Evolutionary conservation across 192 early-diverging fungal species (phyloP).

Genomic region (Mortierella claussenii): DNA sequence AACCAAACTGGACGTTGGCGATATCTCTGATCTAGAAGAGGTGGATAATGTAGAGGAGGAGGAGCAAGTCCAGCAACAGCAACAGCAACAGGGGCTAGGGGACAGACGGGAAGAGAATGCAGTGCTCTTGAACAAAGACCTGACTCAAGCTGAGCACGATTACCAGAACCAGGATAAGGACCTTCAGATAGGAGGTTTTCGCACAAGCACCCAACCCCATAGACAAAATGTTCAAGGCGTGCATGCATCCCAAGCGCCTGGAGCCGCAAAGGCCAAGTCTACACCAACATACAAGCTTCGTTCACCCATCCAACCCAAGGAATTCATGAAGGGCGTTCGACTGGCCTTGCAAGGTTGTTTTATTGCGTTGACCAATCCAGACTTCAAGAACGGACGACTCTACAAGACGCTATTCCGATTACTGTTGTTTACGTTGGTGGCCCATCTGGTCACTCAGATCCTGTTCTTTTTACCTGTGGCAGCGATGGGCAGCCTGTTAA

Average conservation of each 20-base stretch:
- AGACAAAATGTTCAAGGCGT: conserved; percentile 41
- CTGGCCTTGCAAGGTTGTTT: conserved; percentile 57
- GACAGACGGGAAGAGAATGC: no score
- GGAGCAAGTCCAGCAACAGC: neutral
- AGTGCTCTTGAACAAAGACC: no score
- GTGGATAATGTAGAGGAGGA: neutral
- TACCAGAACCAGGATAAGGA: neutral
- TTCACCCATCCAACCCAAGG: conserved; percentile 47
- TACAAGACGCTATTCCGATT: conserved; percentile 54
- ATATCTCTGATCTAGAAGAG: conserved; percentile 25
- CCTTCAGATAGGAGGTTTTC: conserved; percentile 19
- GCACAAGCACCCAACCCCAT: neutral
- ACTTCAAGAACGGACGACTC: conserved; percentile 56
- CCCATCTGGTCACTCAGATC: conserved; percentile 56
- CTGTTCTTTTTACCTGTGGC: conserved; percentile 57
- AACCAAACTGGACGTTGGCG: conserved; percentile 16
- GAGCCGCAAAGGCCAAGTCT: neutral
- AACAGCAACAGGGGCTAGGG: neutral
- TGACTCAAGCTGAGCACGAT: no score
- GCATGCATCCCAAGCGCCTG: neutral
- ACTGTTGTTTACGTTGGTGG: conserved; percentile 48
- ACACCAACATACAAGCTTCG: conserved; percentile 23
- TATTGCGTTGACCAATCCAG: conserved; percentile 58
- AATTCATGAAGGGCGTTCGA: conserved; percentile 48
- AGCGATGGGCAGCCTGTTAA: conserved; percentile 46